Evolutionary conservation across 352 stramenopile genomes (phyloP), one percentile per base, ranked within the genome.

Genomic region (Globisporangium recalcitrans): DNA sequence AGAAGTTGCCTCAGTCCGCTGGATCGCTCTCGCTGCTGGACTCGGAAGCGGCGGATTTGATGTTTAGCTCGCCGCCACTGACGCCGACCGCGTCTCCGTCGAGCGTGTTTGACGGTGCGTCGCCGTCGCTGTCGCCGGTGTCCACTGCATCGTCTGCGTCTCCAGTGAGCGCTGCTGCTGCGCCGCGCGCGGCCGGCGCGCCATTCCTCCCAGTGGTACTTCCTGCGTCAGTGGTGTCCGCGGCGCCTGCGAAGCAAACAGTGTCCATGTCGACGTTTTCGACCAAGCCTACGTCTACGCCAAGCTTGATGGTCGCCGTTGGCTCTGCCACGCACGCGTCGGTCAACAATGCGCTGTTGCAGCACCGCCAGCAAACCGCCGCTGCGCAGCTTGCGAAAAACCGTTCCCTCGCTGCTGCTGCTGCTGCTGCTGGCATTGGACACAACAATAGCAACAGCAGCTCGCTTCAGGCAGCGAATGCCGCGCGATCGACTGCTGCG

Each of bases 1-100:
- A 91, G 73, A 91, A 91, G 67, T 65, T 91, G 14, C 82, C 82
- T 11, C 80, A 88, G 61, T 65, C 85, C 2, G 65, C 64, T 16
- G 52, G 58, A 9, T 60, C 34, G n/a, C 32, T 53, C n/a, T 9
- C 52, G 3, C 27, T 57, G 29, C 31, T 55, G 14, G 60, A 65
- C 8, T 26, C 60, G 13, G 60, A 65, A n/a, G 13, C 60, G 5
- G 48, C 51, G 2, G 60, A 65, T 34, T 27, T 60, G 42, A 54
- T 65, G 51, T 61, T 65, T 16, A 54, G 40, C 40, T 61, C 65
- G 6, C 65, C 47, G 32, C 61, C 53, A 3, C 54, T 66, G 11
- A 62, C 61, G 14, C 60, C 60, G 9, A 56, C 49, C 2, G 51
- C 63, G 8, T 58, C 58, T 22, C 27, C 61, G 5, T 61, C 64